phyloP scores from a whole-genome alignment of 805 yeast species.

The Priceomyces medius region DNA sequence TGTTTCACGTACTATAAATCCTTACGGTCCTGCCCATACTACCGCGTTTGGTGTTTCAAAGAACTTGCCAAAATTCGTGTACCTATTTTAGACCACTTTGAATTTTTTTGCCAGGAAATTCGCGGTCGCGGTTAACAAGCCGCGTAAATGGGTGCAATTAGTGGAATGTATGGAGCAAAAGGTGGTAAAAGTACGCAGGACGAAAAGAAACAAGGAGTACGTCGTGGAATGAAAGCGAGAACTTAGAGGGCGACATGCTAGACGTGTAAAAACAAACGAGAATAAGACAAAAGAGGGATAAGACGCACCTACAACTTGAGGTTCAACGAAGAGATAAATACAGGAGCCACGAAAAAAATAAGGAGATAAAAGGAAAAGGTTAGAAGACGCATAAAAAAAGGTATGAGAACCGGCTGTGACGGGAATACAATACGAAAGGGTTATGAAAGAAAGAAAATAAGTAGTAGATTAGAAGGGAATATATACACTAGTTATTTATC shows the following conservation, averaged over 20 bases:
- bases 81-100: conserved; percentile 1
- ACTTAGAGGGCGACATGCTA: too few species aligned
- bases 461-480: background rate
- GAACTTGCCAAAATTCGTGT: background rate
- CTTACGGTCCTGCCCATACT: conserved; percentile 1
- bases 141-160: conserved; percentile 6
- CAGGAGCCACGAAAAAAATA: too few species aligned
- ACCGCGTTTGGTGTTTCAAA: conserved; percentile 1
- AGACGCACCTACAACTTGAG: too few species aligned
- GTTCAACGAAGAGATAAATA: too few species aligned
- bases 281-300: too few species aligned
- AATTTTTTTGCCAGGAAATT: background rate
- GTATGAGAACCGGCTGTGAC: too few species aligned
- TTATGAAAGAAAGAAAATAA: background rate
- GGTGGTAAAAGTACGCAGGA: background rate
- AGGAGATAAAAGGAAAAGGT: too few species aligned
- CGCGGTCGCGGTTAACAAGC: conserved; percentile 5
- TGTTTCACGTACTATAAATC: background rate
- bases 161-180: background rate
- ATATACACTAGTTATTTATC: conserved; percentile 1
- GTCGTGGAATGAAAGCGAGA: background rate
- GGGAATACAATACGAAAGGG: too few species aligned
- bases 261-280: too few species aligned
- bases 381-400: too few species aligned
- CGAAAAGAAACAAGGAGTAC: background rate